Evolutionary conservation across 176 grass and related monocot species (phyloP).

Genomic region (Triticum urartu): DNA sequence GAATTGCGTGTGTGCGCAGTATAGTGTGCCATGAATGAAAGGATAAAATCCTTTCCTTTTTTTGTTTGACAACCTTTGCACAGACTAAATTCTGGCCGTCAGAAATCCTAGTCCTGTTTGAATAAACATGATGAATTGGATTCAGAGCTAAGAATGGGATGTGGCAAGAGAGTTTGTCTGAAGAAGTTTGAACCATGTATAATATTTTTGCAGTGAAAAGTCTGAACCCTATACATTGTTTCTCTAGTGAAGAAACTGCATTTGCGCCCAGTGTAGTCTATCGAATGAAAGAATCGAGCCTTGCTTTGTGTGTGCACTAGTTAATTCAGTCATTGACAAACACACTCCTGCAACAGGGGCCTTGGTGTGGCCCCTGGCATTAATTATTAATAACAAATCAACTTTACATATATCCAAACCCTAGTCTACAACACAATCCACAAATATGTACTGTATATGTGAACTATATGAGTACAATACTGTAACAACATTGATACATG

Average conservation of each 20-base stretch:
- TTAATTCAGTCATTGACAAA: neutral
- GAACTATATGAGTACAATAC: neutral
- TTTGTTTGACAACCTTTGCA: too few species aligned
- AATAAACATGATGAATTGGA: too few species aligned
- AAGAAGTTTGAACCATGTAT: too few species aligned
- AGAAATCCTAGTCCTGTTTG: too few species aligned
- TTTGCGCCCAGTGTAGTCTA: neutral
- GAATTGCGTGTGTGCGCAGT: too few species aligned
- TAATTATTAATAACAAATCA: neutral
- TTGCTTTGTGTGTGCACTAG: too few species aligned
- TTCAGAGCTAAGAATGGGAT: too few species aligned
- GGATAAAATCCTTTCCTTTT: too few species aligned
- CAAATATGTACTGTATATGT: neutral
- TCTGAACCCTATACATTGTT: neutral
- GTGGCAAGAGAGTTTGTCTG: too few species aligned
- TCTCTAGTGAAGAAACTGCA: neutral
- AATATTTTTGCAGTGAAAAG: too few species aligned
- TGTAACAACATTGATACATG: neutral
- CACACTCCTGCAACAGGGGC: neutral
- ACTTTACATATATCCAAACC: neutral
- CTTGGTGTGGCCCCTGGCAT: neutral
- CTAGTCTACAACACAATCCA: neutral
- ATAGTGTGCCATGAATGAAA: too few species aligned
- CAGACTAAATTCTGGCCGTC: neutral
- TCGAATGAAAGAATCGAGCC: neutral